A percentile compares a stretch with the other conserved stretches of the same genome.
phyloP scores from a whole-genome alignment of 1,284 basidiomycete species.

The Rhodotorula glutinis region DNA sequence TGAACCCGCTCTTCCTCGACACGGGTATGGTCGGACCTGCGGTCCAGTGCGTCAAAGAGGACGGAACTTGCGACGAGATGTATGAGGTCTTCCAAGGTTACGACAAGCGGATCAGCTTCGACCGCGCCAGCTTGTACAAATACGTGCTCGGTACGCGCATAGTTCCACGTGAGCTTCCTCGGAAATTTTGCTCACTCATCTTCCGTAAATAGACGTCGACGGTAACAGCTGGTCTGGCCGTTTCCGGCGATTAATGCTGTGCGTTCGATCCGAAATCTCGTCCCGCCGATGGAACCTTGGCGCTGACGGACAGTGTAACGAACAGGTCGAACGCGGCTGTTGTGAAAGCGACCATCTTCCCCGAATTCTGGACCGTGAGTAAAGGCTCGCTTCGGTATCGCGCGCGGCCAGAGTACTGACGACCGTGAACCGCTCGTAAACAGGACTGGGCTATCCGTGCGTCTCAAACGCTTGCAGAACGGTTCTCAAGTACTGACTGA shows the following conservation, averaged over 20 bases:
- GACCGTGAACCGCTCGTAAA: too few species aligned
- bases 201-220: conserved; percentile 48
- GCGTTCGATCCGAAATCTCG: not conserved
- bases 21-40: conserved; percentile 44
- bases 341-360: conserved; percentile 44
- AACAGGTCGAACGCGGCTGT: conserved; percentile 40
- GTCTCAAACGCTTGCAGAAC: not conserved
- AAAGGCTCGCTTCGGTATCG: not conserved
- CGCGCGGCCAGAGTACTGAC: not conserved
- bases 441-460: conserved; percentile 40
- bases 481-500: not conserved
- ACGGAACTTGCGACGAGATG: conserved; percentile 41
- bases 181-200: not conserved
- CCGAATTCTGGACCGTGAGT: conserved; percentile 42
- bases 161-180: not conserved
- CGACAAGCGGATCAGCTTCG: conserved; percentile 40
- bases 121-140: conserved; percentile 40
- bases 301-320: not conserved
- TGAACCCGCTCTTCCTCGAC: conserved; percentile 40
- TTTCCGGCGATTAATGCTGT: conserved; percentile 46
- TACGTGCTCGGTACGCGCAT: conserved; percentile 32
- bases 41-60: conserved; percentile 43
- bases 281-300: not conserved
- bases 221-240: conserved; percentile 51
- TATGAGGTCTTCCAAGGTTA: conserved; percentile 39